Percentiles rank a stretch among this genome's conserved stretches.
Evolutionary conservation across 305 asterid species (phyloP).

Genomic region (Striga hermonthica): DNA sequence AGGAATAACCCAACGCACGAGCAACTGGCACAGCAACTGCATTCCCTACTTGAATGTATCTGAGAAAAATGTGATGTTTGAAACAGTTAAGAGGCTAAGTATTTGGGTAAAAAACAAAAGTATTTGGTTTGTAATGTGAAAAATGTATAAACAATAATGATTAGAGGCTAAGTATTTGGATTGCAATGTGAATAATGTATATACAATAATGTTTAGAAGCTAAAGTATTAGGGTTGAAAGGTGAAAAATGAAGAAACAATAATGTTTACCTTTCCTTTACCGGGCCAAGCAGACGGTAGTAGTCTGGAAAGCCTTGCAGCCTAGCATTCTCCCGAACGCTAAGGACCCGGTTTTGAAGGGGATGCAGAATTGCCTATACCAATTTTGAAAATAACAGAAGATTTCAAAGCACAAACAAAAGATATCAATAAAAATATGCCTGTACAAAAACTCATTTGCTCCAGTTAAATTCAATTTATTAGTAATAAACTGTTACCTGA

Average conservation of each 20-base stretch:
- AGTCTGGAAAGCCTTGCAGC: slow-evolving; percentile 87
- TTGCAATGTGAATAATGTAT: background rate
- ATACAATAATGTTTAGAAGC: slow-evolving; percentile 31
- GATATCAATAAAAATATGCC: background rate
- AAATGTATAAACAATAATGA: background rate
- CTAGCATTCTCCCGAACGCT: slow-evolving; percentile 84
- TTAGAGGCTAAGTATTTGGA: background rate
- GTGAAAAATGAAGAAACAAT: background rate
- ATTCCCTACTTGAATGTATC: slow-evolving; percentile 85
- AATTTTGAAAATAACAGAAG: background rate
- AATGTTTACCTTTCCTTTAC: slow-evolving; percentile 60
- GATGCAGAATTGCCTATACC: slow-evolving; percentile 59
- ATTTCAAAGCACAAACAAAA: background rate
- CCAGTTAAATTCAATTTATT: background rate
- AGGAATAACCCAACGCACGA: slow-evolving; percentile 63
- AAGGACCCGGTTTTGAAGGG: slow-evolving; percentile 67
- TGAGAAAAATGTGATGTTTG: slow-evolving; percentile 5
- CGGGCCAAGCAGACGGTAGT: slow-evolving; percentile 64
- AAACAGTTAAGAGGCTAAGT: background rate
- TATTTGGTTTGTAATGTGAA: background rate
- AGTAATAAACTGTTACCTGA: slow-evolving; percentile 29
- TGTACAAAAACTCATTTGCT: too few relatives aligned
- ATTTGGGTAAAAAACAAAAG: background rate
- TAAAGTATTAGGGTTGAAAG: background rate
- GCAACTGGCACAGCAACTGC: slow-evolving; percentile 94